These are phyloP conservation scores for Nicotiana otophora DNA, from an alignment of 257 asterid species.

Conservation along the genomic window DNA sequence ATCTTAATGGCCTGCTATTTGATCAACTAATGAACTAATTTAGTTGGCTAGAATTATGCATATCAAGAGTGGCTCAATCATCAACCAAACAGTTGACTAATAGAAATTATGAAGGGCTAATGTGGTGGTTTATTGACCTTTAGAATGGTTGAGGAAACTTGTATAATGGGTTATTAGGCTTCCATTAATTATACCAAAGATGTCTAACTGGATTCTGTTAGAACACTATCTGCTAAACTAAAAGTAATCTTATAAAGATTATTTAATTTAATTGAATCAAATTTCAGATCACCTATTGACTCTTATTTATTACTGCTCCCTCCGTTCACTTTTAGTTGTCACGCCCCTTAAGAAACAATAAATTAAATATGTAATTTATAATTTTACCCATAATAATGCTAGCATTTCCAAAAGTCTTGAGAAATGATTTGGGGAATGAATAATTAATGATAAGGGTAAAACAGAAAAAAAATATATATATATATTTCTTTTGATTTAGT, in stretches of 20 bases:
- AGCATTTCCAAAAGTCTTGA: too few species aligned
- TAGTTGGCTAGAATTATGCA: background rate
- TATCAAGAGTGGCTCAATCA: background rate
- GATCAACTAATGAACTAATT: background rate
- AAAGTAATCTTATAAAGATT: too few species aligned
- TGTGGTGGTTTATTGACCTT: background rate
- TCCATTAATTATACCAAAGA: background rate
- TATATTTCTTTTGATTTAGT: too few species aligned
- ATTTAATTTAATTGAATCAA: background rate
- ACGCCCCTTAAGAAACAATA: too few species aligned
- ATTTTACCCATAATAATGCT: too few species aligned
- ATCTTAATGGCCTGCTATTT: background rate
- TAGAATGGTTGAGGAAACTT: background rate
- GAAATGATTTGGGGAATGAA: too few species aligned
- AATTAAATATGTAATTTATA: too few species aligned
- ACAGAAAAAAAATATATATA: too few species aligned
- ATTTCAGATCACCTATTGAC: background rate
- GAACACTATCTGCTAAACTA: background rate
- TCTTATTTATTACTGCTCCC: background rate
- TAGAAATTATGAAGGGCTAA: background rate
- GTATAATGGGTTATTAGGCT: background rate
- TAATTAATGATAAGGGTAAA: too few species aligned
- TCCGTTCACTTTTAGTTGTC: too few species aligned
- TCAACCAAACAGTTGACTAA: background rate
- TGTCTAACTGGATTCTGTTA: conserved; percentile 1